phyloP scores from a whole-genome alignment of 371 early-diverging fungal genomes.

The Apophysomyces elegans region DNA sequence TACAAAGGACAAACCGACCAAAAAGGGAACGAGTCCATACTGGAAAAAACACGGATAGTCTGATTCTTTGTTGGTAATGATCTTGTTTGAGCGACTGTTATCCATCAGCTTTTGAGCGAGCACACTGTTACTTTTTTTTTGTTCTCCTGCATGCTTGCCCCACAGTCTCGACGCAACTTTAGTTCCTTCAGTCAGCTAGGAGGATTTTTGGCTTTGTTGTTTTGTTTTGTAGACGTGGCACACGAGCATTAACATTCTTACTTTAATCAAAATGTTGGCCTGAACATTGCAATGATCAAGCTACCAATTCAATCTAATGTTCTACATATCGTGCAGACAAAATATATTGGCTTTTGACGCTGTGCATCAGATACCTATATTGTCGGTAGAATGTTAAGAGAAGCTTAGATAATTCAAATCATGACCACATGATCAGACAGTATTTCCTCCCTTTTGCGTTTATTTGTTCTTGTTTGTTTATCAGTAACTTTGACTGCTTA shows the following conservation, averaged over 20 bases:
- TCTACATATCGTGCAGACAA: slow-evolving; percentile 60
- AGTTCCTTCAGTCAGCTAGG: background rate
- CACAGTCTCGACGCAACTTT: slow-evolving; percentile 1
- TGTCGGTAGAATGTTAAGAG: no score
- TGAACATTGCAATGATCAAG: slow-evolving; percentile 32
- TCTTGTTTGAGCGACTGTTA: slow-evolving; percentile 49
- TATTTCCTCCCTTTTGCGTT: no score
- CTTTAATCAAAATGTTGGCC: slow-evolving; percentile 55
- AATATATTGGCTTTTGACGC: slow-evolving; percentile 51
- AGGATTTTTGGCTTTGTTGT: background rate
- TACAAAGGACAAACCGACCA: background rate
- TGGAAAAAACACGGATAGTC: background rate
- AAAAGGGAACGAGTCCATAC: background rate
- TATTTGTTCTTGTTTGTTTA: no score
- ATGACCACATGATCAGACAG: no score
- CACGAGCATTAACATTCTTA: slow-evolving; percentile 53
- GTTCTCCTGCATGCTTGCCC: slow-evolving; percentile 47
- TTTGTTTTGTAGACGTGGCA: slow-evolving; percentile 57
- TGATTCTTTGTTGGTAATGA: slow-evolving; percentile 36
- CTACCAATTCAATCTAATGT: slow-evolving; percentile 57
- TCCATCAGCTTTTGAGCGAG: slow-evolving; percentile 48
- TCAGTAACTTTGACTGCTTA: slow-evolving; percentile 22
- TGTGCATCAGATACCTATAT: slow-evolving; percentile 45
- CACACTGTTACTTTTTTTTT: slow-evolving; percentile 39
- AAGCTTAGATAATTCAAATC: no score